phyloP scores from a whole-genome alignment of 1,284 basidiomycete species.

The Marasmius fiardii region DNA sequence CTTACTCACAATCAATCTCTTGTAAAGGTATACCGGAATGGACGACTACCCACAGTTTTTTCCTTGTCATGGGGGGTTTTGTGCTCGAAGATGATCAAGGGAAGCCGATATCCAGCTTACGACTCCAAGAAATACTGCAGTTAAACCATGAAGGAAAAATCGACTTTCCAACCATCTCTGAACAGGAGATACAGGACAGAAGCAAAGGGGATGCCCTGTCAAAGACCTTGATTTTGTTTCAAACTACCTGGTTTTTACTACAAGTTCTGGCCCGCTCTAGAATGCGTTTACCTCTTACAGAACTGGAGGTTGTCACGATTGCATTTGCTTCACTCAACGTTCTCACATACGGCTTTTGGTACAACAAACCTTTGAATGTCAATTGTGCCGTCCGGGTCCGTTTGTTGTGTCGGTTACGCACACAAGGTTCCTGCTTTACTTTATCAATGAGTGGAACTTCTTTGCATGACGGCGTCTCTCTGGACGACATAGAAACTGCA shows the following conservation, averaged over 20 bases:
- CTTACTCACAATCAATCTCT: neutral
- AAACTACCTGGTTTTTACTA: conserved; percentile 5
- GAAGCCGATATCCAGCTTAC: neutral
- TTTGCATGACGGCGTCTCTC: neutral
- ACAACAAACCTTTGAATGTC: conserved; percentile 7
- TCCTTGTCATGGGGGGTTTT: conserved; percentile 26
- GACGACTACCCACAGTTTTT: conserved; percentile 23
- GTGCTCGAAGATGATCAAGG: conserved; percentile 12
- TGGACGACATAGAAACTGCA: neutral
- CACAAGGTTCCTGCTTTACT: neutral
- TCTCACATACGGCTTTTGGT: conserved; percentile 6
- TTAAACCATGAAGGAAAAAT: neutral
- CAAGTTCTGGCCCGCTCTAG: neutral
- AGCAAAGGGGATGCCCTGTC: conserved; percentile 15
- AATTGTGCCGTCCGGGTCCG: neutral
- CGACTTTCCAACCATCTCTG: neutral
- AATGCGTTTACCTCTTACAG: neutral
- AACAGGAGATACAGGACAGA: conserved; percentile 21
- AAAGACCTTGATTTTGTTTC: neutral
- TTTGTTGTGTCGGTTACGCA: neutral
- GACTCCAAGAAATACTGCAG: neutral
- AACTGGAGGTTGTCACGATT: conserved; percentile 4
- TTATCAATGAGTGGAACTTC: neutral
- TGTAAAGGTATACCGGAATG: conserved; percentile 9
- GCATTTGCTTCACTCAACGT: conserved; percentile 6